These are phyloP conservation scores for Globisporangium lucens DNA, from an alignment of 352 stramenopile genomes.

Conservation along the genomic window DNA sequence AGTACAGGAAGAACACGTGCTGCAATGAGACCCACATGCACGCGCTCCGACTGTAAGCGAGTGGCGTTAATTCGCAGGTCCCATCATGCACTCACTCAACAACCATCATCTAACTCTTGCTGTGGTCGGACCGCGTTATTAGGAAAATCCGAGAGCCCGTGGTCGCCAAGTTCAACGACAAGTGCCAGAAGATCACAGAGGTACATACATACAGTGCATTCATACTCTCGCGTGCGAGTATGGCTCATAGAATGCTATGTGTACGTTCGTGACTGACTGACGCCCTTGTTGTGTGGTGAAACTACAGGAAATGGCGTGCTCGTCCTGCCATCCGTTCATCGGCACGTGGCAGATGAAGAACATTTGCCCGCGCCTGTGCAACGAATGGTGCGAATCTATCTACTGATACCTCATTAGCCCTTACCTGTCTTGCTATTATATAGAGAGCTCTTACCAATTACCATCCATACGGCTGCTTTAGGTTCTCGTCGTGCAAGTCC, in stretches of 20 bases:
- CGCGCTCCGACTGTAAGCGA: slow-evolving; percentile 50
- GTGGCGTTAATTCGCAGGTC: slow-evolving; percentile 11
- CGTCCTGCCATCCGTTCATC: slow-evolving; percentile 76
- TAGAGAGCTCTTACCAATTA: neutral
- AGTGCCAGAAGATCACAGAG: slow-evolving; percentile 62
- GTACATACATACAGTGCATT: slow-evolving; percentile 11
- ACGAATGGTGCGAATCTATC: slow-evolving; percentile 49
- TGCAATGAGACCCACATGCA: slow-evolving; percentile 71
- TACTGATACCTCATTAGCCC: neutral
- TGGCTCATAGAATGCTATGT: neutral
- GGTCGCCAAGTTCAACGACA: slow-evolving; percentile 67
- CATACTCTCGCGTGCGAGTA: neutral
- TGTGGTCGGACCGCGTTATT: neutral
- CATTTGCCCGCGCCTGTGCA: slow-evolving; percentile 69
- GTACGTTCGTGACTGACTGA: neutral
- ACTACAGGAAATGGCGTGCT: slow-evolving; percentile 72
- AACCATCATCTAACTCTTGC: neutral
- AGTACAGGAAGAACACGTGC: slow-evolving; percentile 81
- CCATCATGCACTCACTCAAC: neutral
- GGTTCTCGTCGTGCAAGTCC: slow-evolving; percentile 55
- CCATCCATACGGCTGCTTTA: neutral
- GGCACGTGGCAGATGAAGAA: slow-evolving; percentile 72
- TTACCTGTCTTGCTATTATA: neutral
- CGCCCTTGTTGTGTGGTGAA: neutral
- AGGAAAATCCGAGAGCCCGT: slow-evolving; percentile 80